Percentiles rank a stretch among this genome's conserved stretches.
Evolutionary conservation across 164 flowering plant genomes (phyloP).

Genomic region (Pachysandra terminalis): DNA sequence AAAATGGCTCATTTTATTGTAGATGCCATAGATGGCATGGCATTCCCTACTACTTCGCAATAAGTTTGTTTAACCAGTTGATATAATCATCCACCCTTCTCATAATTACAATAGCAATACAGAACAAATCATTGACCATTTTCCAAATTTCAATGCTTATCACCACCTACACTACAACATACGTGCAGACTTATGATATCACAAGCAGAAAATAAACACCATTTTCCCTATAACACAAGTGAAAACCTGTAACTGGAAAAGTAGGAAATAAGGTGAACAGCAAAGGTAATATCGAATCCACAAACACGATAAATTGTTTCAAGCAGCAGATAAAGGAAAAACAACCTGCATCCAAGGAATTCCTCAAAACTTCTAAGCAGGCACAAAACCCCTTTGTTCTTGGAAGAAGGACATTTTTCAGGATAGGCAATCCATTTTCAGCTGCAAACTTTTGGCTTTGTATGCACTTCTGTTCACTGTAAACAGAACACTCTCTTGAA

Average conservation of each 20-base stretch:
- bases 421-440: conserved; percentile 69
- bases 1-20: not conserved
- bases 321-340: conserved; percentile 10
- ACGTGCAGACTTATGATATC: not conserved
- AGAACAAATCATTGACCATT: not conserved
- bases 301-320: conserved; percentile 1
- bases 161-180: not conserved
- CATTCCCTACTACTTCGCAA: not conserved
- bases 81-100: not conserved
- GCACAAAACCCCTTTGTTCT: conserved; percentile 77
- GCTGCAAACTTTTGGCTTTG: conserved; percentile 69
- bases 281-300: not conserved
- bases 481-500: conserved; percentile 9
- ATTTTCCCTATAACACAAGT: not conserved
- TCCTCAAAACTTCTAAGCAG: conserved; percentile 59
- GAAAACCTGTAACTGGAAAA: not conserved
- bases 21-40: no score
- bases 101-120: not conserved
- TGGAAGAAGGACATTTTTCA: conserved; percentile 77
- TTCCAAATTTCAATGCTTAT: not conserved
- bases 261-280: not conserved
- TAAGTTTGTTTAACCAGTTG: not conserved
- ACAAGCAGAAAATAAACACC: not conserved
- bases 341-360: conserved; percentile 78
- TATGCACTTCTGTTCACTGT: conserved; percentile 75